Conservation (phyloP, 768 basidiomycete genomes). For the Hemileccinum impolitum region DNA sequence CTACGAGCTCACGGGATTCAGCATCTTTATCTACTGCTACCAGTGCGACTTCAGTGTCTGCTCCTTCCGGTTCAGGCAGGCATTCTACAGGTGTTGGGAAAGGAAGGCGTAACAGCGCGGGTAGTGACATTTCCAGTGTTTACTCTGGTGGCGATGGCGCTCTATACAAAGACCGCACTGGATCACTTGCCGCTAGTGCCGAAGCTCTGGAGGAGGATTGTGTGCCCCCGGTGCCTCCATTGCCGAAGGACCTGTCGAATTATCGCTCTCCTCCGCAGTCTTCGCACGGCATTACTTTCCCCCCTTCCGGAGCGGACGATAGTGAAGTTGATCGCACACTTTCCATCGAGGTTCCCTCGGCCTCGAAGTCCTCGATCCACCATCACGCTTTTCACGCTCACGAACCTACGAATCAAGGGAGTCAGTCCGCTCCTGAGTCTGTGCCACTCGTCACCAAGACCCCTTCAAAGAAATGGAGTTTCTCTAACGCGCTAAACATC, state of each 20-base stretch:
- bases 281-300: slow-evolving; percentile 52
- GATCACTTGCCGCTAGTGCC: slow-evolving; percentile 53
- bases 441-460: slow-evolving; percentile 57
- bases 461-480: slow-evolving; percentile 96
- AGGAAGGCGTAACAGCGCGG: slow-evolving; percentile 73
- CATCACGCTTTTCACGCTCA: slow-evolving; percentile 36
- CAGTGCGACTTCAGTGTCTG: slow-evolving; percentile 71
- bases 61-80: slow-evolving; percentile 57
- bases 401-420: slow-evolving; percentile 35
- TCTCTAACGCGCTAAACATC: slow-evolving; percentile 80
- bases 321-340: slow-evolving; percentile 45
- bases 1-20: slow-evolving; percentile 84
- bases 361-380: slow-evolving; percentile 21
- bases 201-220: slow-evolving; percentile 57
- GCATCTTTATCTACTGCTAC: slow-evolving; percentile 77
- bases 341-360: slow-evolving; percentile 49
- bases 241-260: slow-evolving; percentile 84
- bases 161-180: slow-evolving; percentile 64
- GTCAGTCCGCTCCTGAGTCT: slow-evolving; percentile 42
- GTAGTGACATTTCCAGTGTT: slow-evolving; percentile 79
- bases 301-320: slow-evolving; percentile 44
- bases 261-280: slow-evolving; percentile 69
- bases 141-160: slow-evolving; percentile 62
- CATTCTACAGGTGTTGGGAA: slow-evolving; percentile 62
- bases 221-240: slow-evolving; percentile 92